phyloP scores from a whole-genome alignment of 768 basidiomycete species.

The Auricularia auricula-judae region DNA sequence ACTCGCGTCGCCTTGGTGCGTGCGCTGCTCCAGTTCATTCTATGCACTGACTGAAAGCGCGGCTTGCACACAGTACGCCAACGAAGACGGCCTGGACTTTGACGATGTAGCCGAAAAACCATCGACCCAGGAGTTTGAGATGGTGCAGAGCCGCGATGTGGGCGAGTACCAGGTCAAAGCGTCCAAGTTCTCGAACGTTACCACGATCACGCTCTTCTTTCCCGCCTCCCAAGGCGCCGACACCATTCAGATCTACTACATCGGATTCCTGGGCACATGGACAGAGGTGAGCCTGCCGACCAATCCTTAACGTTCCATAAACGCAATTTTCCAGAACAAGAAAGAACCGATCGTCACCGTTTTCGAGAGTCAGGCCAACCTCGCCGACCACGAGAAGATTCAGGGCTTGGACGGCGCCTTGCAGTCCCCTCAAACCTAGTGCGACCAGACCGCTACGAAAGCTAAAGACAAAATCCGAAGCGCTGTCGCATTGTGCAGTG shows the following conservation, averaged over 20 bases:
- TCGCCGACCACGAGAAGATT: constrained; percentile 81
- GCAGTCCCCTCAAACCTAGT: constrained; percentile 33
- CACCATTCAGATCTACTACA: constrained; percentile 63
- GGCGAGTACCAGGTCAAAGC: constrained; percentile 59
- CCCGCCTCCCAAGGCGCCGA: constrained; percentile 74
- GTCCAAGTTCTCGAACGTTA: constrained; percentile 76
- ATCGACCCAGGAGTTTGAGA: constrained; percentile 61
- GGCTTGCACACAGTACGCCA: constrained; percentile 46
- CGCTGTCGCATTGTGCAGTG: background rate
- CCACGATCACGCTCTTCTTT: constrained; percentile 73
- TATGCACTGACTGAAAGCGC: no score
- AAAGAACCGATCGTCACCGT: constrained; percentile 70
- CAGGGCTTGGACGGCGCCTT: constrained; percentile 61
- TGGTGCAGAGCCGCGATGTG: constrained; percentile 61
- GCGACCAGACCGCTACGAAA: background rate
- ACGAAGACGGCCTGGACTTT: constrained; percentile 74
- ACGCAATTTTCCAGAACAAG: constrained; percentile 43
- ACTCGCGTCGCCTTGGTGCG: constrained; percentile 58
- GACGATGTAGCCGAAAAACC: constrained; percentile 50
- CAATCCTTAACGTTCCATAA: background rate
- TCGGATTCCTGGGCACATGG: constrained; percentile 80
- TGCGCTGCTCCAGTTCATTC: constrained; percentile 1
- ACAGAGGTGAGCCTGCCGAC: constrained; percentile 43
- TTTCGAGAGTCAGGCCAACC: constrained; percentile 79
- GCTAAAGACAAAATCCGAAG: background rate